These are phyloP conservation scores for Bimuria novae-zelandiae DNA, from an alignment of 2,329 filamentous ascomycete species.

Conservation along the genomic window DNA sequence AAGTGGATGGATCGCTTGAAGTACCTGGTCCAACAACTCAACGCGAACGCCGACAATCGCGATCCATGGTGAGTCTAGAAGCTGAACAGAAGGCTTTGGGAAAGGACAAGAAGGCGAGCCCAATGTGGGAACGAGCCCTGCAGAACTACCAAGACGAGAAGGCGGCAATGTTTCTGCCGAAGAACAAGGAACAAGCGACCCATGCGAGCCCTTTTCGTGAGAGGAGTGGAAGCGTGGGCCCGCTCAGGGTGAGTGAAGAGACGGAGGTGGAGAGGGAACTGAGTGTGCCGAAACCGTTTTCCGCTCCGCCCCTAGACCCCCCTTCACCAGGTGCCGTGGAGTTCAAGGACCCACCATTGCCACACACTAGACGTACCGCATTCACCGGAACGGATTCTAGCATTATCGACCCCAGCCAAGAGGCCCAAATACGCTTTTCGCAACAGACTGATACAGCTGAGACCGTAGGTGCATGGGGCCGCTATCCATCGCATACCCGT, in stretches of 20 bases:
- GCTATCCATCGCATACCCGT: slow-evolving; percentile 54
- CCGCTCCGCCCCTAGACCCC: slow-evolving; percentile 13
- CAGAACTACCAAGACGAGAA: slow-evolving; percentile 43
- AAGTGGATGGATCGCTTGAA: slow-evolving; percentile 30
- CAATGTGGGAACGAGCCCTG: slow-evolving; percentile 45
- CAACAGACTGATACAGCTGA: slow-evolving; percentile 31
- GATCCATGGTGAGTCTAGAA: slow-evolving; percentile 36
- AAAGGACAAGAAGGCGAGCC: slow-evolving; percentile 28
- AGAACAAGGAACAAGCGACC: slow-evolving; percentile 35
- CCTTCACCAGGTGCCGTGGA: not conserved
- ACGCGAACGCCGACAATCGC: slow-evolving; percentile 34
- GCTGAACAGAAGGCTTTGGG: slow-evolving; percentile 30
- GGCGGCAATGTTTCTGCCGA: slow-evolving; percentile 38
- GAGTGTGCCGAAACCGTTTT: slow-evolving; percentile 14
- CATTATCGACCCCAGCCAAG: slow-evolving; percentile 12
- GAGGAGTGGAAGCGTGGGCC: slow-evolving; percentile 31
- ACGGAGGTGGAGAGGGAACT: not conserved
- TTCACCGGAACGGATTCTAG: slow-evolving; percentile 12
- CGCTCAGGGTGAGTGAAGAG: not conserved
- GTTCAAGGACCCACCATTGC: not conserved
- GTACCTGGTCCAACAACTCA: slow-evolving; percentile 12
- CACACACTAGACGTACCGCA: slow-evolving; percentile 26
- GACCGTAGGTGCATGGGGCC: slow-evolving; percentile 49
- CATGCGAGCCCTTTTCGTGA: slow-evolving; percentile 38
- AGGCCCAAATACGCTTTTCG: slow-evolving; percentile 26